Base-by-base conservation (phyloP, 257 asterid genomes). In the Solanum sparsipilum region DNA sequence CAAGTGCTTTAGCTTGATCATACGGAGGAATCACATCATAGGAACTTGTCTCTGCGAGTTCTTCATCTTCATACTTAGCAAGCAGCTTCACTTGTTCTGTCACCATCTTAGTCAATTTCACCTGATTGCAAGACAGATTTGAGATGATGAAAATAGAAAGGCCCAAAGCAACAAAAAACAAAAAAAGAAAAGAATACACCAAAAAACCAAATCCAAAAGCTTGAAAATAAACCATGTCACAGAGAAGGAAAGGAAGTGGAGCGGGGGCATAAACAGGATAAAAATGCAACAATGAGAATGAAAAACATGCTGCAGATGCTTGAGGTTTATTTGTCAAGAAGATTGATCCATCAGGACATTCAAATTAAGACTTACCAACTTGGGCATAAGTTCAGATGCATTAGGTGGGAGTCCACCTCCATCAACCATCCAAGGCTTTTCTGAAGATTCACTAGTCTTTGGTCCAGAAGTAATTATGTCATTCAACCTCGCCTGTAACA, bases 1-100 rank as follows among this genome's bases (percentile, higher is more conserved):
- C 99, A 84, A 97, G 99, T 86, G 99, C 99, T 90, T 91, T 97
- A 79, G 99, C 99, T 93, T 97, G 99, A 94, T 97, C 99, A 86
- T 97, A 97, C 20, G 99, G 98, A 79, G 93, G 98, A 38, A 95
- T 94, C 81, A 95, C 93, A 90, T 93, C 96, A 86, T 88, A 93
- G 2, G 98, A 92, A 90, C 94, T 92, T 76, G 93, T 88, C 89
- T 92, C 96, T 8, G 94, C 92, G 86, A 97, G 98, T 92, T 94
- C 94, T 91, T 95, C 99, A 85, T 90, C 92, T 93, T 97, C 99
- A 73, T 96, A 96, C 92, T 88, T 94, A 78, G 99, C 99, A 36
- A 94, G 92, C 89, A 92, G 52, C 84, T 92, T 89, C 82, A 96
- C 98, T 96, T 95, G 99, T 91, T 97, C 98, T 0, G 99, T 96